Evolutionary conservation across 192 early-diverging fungal species (phyloP), one percentile per base, ranked within the genome.

Genomic region (Powellomyces hirtus): DNA sequence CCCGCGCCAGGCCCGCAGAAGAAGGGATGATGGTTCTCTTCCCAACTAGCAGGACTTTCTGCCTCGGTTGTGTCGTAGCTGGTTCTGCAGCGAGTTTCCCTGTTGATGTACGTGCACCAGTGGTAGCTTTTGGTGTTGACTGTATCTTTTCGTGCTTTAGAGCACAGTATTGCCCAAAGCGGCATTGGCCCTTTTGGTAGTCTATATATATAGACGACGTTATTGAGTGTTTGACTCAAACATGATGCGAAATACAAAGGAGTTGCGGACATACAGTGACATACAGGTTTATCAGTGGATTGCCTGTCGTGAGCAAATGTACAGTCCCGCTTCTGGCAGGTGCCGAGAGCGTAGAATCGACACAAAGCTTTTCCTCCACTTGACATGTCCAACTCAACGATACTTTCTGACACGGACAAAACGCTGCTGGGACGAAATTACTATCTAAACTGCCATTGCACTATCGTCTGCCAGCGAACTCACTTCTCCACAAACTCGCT

Each of bases 131-230:
- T 8, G 45, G 13, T 16, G 45, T 31, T 44, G 46, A 59, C 2
- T 63, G 45, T n/a, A 30, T 11, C 33, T 72, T 72, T 0, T 10
- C 38, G 36, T 72, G 71, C n/a, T 13, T 10, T n/a, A 72, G 38
- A 6, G 44, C 58, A 36, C 71, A 72, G 22, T 59, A 61, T 7
- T 56, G 26, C n/a, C 64, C 71, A 44, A 59, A 72, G 13, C 65
- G 63, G 34, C 71, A 72, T 11, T 72, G 24, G 27, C 71, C 71
- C 38, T 45, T 50, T 36, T 34, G 34, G 44, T 72, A 72, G 44
- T 59, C 71, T 72, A 33, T 36, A 22, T 22, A 3, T 13, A 36
- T 30, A 60, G 18, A 44, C n/a, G 14, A 1, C 10, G 16, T 20
- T 13, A 27, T 13, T 58, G 33, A 27, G n/a, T 34, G n/a, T 8